Base-by-base conservation (phyloP, 805 yeast genomes). In the Cyberlindnera mississippiensis region DNA sequence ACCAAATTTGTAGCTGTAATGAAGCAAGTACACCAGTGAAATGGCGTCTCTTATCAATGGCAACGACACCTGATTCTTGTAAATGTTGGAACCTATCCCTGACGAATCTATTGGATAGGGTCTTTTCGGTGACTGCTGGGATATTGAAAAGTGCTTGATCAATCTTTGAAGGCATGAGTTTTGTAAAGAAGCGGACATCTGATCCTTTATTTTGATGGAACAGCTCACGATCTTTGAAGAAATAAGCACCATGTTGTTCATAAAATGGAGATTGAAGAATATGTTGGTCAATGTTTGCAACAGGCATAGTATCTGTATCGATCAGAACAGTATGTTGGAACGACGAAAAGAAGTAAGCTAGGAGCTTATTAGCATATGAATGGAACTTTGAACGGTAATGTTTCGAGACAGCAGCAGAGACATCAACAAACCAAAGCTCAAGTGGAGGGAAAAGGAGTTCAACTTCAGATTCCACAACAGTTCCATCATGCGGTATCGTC, bases 251-350 rank as follows among this genome's bases (percentile, higher is more conserved):
- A 0, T 64, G 52, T 4, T 60, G 52, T 20, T 51, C 46, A 50
- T 68, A 73, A 18, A 58, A 53, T 45, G 48, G 38, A 46, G 53
- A 31, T 48, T 54, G 48, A 59, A 70, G 64, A 26, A 66, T 57
- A 12, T 52, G 57, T 2, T 60, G 55, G 2, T 68, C 64, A 1
- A 64, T 45, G 41, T 74, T 71, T 2, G 67, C 57, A 30, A 72
- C 55, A 1, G 73, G 61, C 2, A 75, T 73, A 0, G 73, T 61
- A 53, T 77, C 82, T 3, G 78, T 71, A 54, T 78, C 83, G 22
- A 78, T 41, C 22, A 78, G 60, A 9, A 77, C 57, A 28, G 69
- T 62, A 48, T 76, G 75, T 39, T 69, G 65, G 49, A 77, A 78
- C 12, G 76, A 63, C 46, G 63, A 69, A 60, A 74, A 75, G 37